Percentiles rank a stretch among this genome's conserved stretches.
These are phyloP conservation scores for Barnettozyma sucrosica DNA, from an alignment of 805 yeast species.

Conservation along the genomic window DNA sequence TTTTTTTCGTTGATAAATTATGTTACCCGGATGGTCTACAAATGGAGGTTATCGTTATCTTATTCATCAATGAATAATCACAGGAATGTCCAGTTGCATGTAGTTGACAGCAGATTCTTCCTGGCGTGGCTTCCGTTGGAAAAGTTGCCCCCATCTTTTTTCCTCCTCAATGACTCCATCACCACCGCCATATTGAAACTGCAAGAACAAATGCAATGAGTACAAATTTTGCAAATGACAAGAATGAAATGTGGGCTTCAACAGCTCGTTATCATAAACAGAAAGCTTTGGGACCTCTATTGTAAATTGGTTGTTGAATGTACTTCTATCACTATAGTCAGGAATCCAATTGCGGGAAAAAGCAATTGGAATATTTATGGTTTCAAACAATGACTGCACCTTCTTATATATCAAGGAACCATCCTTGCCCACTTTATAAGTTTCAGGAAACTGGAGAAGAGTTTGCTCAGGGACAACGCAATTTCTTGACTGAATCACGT, in stretches of 20 bases:
- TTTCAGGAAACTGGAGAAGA: not conserved
- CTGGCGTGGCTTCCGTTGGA: not conserved
- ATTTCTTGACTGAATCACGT: constrained; percentile 11
- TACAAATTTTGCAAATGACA: constrained; percentile 21
- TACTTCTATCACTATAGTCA: constrained; percentile 8
- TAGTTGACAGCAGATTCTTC: not conserved
- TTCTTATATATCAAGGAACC: constrained; percentile 3
- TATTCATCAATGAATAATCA: not conserved
- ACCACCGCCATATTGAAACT: not conserved
- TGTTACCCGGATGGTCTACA: too few species aligned
- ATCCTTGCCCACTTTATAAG: not conserved
- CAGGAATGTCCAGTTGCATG: constrained; percentile 1
- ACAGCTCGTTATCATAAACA: constrained; percentile 4
- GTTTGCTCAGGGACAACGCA: constrained; percentile 9
- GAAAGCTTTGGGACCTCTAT: not conserved
- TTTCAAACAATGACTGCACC: constrained; percentile 9
- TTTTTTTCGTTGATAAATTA: not conserved
- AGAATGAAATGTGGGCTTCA: constrained; percentile 18
- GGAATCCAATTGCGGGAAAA: constrained; percentile 16
- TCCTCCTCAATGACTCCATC: not conserved
- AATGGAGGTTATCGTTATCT: not conserved
- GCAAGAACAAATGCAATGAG: constrained; percentile 8
- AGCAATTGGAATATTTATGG: not conserved
- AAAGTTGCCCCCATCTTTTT: not conserved
- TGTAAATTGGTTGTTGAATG: constrained; percentile 5